Conservation (phyloP, 495 filamentous ascomycete genomes). For the Amorphotheca resinae region DNA sequence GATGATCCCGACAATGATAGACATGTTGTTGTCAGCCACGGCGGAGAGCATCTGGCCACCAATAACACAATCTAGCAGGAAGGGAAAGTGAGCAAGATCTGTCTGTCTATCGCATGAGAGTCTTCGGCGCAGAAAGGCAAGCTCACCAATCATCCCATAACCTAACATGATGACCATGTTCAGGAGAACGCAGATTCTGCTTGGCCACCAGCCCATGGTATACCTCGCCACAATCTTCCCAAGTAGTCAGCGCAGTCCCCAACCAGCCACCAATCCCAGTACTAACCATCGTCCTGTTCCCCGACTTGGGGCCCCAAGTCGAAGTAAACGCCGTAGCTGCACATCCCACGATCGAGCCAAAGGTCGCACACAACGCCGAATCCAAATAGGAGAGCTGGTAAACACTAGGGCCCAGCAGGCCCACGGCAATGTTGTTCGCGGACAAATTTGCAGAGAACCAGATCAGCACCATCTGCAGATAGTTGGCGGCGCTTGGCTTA, state of each 20-base stretch:
- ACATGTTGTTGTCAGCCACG: constrained; percentile 47
- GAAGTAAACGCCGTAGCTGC: constrained; percentile 50
- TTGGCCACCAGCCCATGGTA: constrained; percentile 68
- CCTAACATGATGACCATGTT: constrained; percentile 62
- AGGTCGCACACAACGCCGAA: constrained; percentile 48
- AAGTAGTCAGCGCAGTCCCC: constrained; percentile 8
- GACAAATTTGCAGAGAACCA: constrained; percentile 67
- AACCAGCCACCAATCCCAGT: too few species aligned
- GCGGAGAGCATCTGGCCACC: constrained; percentile 66
- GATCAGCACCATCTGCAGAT: constrained; percentile 49
- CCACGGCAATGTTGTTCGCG: constrained; percentile 61
- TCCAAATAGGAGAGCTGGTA: constrained; percentile 56
- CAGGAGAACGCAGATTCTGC: constrained; percentile 55
- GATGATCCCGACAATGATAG: constrained; percentile 58
- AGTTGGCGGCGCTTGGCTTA: constrained; percentile 37
- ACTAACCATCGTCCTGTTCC: constrained; percentile 56
- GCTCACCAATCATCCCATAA: constrained; percentile 56
- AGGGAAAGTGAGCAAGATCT: too few species aligned
- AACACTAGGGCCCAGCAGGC: constrained; percentile 57
- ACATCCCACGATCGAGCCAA: constrained; percentile 46
- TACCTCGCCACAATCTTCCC: constrained; percentile 52
- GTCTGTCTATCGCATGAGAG: too few species aligned
- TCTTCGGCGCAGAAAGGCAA: too few species aligned
- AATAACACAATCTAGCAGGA: constrained; percentile 60
- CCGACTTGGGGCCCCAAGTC: constrained; percentile 54